phyloP scores from a whole-genome alignment of 441 rosid species.

The Francoa sonchifolia region DNA sequence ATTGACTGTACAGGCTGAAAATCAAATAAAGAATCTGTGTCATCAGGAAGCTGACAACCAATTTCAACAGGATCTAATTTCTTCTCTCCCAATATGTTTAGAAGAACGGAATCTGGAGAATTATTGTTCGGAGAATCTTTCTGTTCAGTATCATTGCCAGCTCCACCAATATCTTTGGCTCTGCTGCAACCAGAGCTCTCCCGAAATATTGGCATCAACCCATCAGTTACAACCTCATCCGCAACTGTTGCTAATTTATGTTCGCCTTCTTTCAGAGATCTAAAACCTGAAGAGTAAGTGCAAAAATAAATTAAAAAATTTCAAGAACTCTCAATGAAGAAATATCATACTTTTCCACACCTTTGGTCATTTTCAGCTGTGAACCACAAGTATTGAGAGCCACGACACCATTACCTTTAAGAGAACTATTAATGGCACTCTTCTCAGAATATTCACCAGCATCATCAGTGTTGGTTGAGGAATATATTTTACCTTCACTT shows the following conservation, averaged over 20 bases:
- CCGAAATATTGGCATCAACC: neutral
- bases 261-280: neutral
- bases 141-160: neutral
- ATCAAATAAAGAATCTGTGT: conserved; percentile 17
- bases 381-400: neutral
- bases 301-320: too few species aligned
- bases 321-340: too few species aligned
- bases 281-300: too few species aligned
- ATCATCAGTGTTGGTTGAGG: neutral
- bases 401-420: neutral
- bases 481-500: neutral
- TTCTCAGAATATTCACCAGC: neutral
- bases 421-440: neutral
- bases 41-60: conserved; percentile 24
- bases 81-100: too few species aligned
- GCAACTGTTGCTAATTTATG: neutral
- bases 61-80: neutral
- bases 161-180: neutral
- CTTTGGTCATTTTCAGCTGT: neutral
- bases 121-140: too few species aligned
- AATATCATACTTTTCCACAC: neutral
- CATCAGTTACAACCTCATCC: neutral
- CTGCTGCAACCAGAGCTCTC: neutral
- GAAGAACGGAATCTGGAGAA: too few species aligned
- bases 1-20: conserved; percentile 15